Base-by-base conservation (phyloP, 2,329 filamentous ascomycete genomes). In the Tolypocladium tropicale region DNA sequence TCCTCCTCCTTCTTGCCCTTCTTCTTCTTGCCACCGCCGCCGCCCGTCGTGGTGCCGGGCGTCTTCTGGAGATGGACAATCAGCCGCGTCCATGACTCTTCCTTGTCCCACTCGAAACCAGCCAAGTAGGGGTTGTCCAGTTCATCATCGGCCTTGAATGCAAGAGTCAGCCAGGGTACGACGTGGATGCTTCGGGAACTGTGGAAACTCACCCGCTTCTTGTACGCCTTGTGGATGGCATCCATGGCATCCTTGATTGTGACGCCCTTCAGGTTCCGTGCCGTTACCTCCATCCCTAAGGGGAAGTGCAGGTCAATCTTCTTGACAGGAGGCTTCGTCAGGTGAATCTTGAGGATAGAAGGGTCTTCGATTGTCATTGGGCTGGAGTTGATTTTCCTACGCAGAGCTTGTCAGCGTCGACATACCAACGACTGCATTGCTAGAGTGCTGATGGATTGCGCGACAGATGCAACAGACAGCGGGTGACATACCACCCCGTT, bases 171-270 rank as follows among this genome's bases (percentile, higher is more conserved):
- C 32, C 30, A 25, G 4, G 6, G 16, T 12, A 25, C 18, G 43
- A 12, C 16, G 18, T 21, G 28, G 28, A 4, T 4, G 18, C 18
- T 33, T 2, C 1, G 32, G 28, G 11, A 32, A 28, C 1, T 6
- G 12, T 6, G 21, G 52, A 16, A 49, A 72, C 84, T 65, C 74
- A 92, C 93, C 83, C 92, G 88, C 84, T 96, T 96, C 83, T 95
- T 95, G 80, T 90, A 95, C 65, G 89, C 83, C 80, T 96, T 96
- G 81, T 96, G 80, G 75, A 97, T 96, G 67, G 90, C 93, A 72
- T 96, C 92, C 72, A 96, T 71, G 57, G 91, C 91, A 74, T 97
- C 93, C 79, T 96, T 96, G 80, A 97, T 93, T 56, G 93, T 97
- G 63, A 97, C 91, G 56, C 93, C 93, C 74, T 92, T 93, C 65